Base-by-base conservation (phyloP, 2,329 filamentous ascomycete genomes). In the Cyanodermella asteris region DNA sequence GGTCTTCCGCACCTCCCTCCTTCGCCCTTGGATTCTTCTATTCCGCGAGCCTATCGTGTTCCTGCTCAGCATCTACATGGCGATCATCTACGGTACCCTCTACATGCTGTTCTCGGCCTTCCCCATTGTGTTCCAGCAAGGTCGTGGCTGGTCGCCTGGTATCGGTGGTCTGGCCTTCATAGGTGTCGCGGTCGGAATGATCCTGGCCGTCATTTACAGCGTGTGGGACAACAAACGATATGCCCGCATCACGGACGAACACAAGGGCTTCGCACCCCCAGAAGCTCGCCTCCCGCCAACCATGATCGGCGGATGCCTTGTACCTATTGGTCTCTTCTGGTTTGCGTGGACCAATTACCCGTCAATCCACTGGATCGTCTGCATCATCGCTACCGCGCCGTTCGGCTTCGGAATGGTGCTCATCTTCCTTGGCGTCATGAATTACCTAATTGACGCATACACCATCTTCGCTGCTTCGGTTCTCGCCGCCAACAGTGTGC, bases 31-130 rank as follows among this genome's bases (percentile, higher is more conserved):
- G 67, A 51, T 71, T 22, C 56, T 78, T 26, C 56, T 78, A 6
- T 71, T 77, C 51, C 50, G 51, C 28, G 72, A 78, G 39, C 72
- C 72, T 3, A 77, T 75, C 33, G 65, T 74, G 13, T 42, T 72
- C 7, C 49, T 74, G 7, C 53, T 67, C 3, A 63, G 61, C 18
- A 51, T 76, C 14, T 77, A 75, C 49, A 61, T 72, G 52, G 66
- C 36, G 31, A 43, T 12, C 48, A 41, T 64, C 27, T 62, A 61
- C 34, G 56, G 56, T 9, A 27, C 16, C 1, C 41, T 65, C 4
- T 67, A 64, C 40, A 51, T 64, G 40, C 53, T 67, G 38, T 68
- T 70, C 34, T 56, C 57, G 11, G 61, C 64, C 8, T 66, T 67
- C 43, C 63, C 65, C 4, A 67, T 76, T 36, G 69, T 78, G 16